These are phyloP conservation scores for Xylariaceae sp. DNA, from an alignment of 2,329 filamentous ascomycete species.

Conservation along the genomic window DNA sequence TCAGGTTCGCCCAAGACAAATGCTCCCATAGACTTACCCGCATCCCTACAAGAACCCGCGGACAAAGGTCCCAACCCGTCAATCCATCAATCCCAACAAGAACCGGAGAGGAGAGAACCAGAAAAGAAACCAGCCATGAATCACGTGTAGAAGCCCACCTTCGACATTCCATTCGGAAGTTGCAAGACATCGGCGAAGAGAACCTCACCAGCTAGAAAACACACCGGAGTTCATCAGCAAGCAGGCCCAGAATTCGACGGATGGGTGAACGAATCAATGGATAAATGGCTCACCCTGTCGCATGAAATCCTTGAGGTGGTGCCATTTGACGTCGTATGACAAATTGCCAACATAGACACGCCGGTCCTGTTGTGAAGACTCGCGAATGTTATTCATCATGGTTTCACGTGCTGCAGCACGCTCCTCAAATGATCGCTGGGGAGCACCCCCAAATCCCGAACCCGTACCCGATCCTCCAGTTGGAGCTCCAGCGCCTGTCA, in stretches of 20 bases:
- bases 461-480: conserved; percentile 66
- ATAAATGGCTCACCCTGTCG: conserved; percentile 74
- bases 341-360: conserved; percentile 99
- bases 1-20: no score
- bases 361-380: conserved; percentile 96
- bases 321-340: conserved; percentile 99
- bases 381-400: conserved; percentile 93
- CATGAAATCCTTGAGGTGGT: conserved; percentile 99
- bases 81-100: conserved; percentile 94
- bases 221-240: no score
- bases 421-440: conserved; percentile 79
- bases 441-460: conserved; percentile 60
- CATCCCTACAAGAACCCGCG: conserved; percentile 95
- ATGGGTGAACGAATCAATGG: conserved; percentile 24
- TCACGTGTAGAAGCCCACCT: conserved; percentile 96
- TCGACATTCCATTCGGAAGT: conserved; percentile 99
- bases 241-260: conserved; percentile 37
- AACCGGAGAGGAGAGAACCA: conserved; percentile 57
- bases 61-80: conserved; percentile 92
- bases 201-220: conserved; percentile 96
- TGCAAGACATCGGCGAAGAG: conserved; percentile 98
- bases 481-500: conserved; percentile 68
- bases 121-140: conserved; percentile 78
- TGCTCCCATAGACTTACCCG: conserved; percentile 66
- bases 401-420: conserved; percentile 79